Base-by-base conservation (phyloP, 2,329 filamentous ascomycete species). In the Verticillium zaregamsianum region DNA sequence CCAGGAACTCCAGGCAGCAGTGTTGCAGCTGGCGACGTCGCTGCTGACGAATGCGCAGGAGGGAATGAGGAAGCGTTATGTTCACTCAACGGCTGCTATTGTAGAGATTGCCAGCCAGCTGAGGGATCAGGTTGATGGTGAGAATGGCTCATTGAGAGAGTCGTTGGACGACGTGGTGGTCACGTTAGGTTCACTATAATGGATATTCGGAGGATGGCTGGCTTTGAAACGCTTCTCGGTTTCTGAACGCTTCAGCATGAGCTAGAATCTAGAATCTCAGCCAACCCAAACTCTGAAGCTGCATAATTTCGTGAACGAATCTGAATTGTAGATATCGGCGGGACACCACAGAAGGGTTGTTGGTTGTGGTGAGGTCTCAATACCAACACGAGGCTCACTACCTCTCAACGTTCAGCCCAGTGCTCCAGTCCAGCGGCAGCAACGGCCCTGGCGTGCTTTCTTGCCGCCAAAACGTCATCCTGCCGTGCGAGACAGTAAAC, bases 11-110 rank as follows among this genome's bases (percentile, higher is more conserved):
- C 76, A 81, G 55, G 74, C 85, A 5, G 82, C 82, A 2, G 77
- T 80, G 32, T 69, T 88, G 58, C 85, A 87, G 70, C 78, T 89
- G 1, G 82, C 81, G 25, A 78, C 82, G 14, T 76, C 80, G 3
- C 68, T 88, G n/a, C 70, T 88, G 32, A 74, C 68, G 1, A 77
- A 77, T 32, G 77, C 82, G 23, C 78, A 74, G 6, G 66, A 70
- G 1, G 82, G 81, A 0, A 75, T 84, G 74, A 74, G 76, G 61
- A 80, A 73, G 66, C 76, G 85, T 20, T 86, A 85, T 64, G 68
- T 72, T 2, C 80, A 84, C 63, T 84, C 83, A n/a, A 77, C 79
- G 17, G 69, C 71, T 56, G 82, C 83, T 7, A 73, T 88, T 14
- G 66, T 75, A 9, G 82, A 83, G 3, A 74, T 86, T 58, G 79